These are phyloP conservation scores for Penicillium rolfsii DNA, from an alignment of 2,329 filamentous ascomycete genomes.

Conservation along the genomic window DNA sequence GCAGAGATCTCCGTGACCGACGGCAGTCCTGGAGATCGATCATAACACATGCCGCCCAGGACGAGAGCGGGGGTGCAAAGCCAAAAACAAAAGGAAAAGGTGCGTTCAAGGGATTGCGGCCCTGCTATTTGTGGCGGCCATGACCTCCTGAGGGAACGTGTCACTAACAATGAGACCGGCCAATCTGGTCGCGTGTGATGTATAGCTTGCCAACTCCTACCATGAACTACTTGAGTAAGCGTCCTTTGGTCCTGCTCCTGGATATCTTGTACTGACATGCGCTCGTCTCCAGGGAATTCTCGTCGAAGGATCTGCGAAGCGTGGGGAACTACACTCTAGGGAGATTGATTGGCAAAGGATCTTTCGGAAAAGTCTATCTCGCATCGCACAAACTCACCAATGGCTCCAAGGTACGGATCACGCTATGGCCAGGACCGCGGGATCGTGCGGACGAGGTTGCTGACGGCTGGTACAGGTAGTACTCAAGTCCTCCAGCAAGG, in stretches of 20 bases:
- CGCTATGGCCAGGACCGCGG: not conserved
- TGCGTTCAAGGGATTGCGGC: constrained; percentile 33
- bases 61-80: constrained; percentile 58
- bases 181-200: constrained; percentile 9
- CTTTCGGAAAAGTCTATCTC: constrained; percentile 97
- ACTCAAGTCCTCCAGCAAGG: constrained; percentile 95
- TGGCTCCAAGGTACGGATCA: constrained; percentile 77
- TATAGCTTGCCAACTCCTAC: constrained; percentile 92
- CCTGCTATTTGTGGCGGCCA: not conserved
- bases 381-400: constrained; percentile 97
- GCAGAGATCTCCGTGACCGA: constrained; percentile 30
- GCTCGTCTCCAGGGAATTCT: constrained; percentile 76
- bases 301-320: constrained; percentile 82
- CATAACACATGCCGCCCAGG: constrained; percentile 50
- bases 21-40: constrained; percentile 32
- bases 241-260: not conserved
- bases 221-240: constrained; percentile 91
- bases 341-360: constrained; percentile 91
- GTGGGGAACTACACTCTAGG: constrained; percentile 96
- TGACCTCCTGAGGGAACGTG: constrained; percentile 7
- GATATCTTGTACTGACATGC: constrained; percentile 18
- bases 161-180: constrained; percentile 21
- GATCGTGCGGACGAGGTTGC: not conserved
- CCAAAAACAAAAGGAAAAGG: constrained; percentile 64
- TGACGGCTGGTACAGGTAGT: constrained; percentile 68